These are phyloP conservation scores for Punica granatum DNA, from an alignment of 345 rosid species.

Conservation along the genomic window DNA sequence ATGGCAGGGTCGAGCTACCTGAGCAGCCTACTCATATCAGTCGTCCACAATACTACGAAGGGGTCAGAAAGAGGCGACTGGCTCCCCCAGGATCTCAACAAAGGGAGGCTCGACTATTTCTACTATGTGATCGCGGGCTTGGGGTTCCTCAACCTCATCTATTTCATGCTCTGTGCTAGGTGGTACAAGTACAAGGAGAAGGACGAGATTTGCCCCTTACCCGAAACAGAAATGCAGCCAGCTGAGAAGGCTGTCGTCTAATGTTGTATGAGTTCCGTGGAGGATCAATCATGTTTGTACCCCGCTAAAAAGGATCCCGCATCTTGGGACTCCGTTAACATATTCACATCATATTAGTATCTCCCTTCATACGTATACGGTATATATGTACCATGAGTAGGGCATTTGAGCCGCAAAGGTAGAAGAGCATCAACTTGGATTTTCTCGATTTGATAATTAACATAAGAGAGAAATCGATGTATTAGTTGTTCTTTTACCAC, in stretches of 20 bases:
- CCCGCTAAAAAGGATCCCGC: too few relatives aligned
- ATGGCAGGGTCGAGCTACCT: constrained; percentile 36
- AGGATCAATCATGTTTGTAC: not conserved
- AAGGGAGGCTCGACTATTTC: constrained; percentile 38
- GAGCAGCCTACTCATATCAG: constrained; percentile 24
- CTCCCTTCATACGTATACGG: too few relatives aligned
- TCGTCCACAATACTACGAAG: constrained; percentile 30
- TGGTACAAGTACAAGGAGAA: constrained; percentile 36
- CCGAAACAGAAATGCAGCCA: constrained; percentile 3
- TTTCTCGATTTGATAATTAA: not conserved
- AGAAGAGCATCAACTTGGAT: not conserved
- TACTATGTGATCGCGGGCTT: constrained; percentile 33
- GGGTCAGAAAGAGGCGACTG: constrained; percentile 27
- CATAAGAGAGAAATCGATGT: not conserved
- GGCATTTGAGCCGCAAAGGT: too few relatives aligned
- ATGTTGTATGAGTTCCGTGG: not conserved
- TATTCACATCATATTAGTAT: too few relatives aligned
- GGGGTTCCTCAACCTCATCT: constrained; percentile 22
- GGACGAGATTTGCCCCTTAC: not conserved
- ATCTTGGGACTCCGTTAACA: too few relatives aligned
- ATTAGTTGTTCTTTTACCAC: not conserved
- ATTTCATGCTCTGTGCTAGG: constrained; percentile 25
- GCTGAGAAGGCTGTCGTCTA: constrained; percentile 1
- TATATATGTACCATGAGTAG: too few relatives aligned
- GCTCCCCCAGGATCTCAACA: constrained; percentile 46